Evolutionary conservation across 352 stramenopile genomes (phyloP).

Genomic region (Pythium phragmiticola): DNA sequence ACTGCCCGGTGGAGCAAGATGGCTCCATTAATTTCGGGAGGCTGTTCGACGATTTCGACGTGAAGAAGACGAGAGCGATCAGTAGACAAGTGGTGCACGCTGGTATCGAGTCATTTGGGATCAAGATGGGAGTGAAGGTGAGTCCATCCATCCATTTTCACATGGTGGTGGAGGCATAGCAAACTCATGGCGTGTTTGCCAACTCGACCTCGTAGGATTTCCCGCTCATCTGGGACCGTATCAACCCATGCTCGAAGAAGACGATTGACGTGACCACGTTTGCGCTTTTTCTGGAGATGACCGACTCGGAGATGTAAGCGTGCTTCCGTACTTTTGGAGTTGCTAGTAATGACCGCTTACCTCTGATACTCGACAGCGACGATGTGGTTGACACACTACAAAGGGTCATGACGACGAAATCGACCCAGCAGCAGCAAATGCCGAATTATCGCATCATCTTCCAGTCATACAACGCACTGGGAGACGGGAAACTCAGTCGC

Average conservation of each 20-base stretch:
- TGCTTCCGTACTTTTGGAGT: background rate
- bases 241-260: slow-evolving; percentile 61
- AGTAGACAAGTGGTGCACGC: slow-evolving; percentile 42
- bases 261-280: slow-evolving; percentile 56
- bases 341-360: background rate
- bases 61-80: slow-evolving; percentile 57
- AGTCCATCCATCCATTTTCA: background rate
- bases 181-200: background rate
- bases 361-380: slow-evolving; percentile 35
- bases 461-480: slow-evolving; percentile 69
- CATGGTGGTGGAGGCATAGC: background rate
- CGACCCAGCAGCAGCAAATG: slow-evolving; percentile 41
- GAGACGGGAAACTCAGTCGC: slow-evolving; percentile 61
- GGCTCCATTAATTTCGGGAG: slow-evolving; percentile 69
- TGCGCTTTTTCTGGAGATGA: slow-evolving; percentile 69
- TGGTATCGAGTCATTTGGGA: slow-evolving; percentile 65
- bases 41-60: slow-evolving; percentile 77
- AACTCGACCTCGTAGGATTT: slow-evolving; percentile 42
- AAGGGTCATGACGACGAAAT: slow-evolving; percentile 63
- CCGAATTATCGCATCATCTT: slow-evolving; percentile 80
- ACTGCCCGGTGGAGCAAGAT: slow-evolving; percentile 77
- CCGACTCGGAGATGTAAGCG: slow-evolving; percentile 72
- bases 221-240: slow-evolving; percentile 61
- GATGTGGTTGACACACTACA: slow-evolving; percentile 63
- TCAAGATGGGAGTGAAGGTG: slow-evolving; percentile 80